Conservation (phyloP, 75 land plant species). For the Sequoiadendron giganteum region DNA sequence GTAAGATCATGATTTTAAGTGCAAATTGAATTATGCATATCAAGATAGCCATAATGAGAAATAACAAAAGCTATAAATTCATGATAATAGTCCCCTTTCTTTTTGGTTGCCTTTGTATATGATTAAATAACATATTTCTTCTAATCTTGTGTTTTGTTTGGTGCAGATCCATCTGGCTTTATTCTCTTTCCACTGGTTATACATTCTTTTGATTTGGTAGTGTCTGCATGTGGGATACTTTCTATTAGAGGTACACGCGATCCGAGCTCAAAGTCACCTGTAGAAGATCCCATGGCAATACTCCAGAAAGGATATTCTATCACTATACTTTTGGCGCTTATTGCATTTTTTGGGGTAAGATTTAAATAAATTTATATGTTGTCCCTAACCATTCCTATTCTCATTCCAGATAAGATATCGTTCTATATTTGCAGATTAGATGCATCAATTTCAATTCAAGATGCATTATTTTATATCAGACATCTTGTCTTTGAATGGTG, state of each 20-base stretch:
- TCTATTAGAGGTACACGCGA: constrained; percentile 82
- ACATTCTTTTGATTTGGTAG: constrained; percentile 95
- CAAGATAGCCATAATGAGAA: not conserved
- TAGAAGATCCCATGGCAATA: constrained; percentile 98
- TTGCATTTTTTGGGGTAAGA: constrained; percentile 89
- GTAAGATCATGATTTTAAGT: not conserved
- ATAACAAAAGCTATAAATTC: not conserved
- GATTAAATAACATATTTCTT: not conserved
- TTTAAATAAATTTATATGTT: not conserved
- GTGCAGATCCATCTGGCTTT: constrained; percentile 98
- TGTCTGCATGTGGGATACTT: constrained; percentile 90
- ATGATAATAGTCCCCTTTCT: not conserved
- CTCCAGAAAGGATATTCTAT: constrained; percentile 97
- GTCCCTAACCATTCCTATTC: not conserved
- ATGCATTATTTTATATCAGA: not conserved
- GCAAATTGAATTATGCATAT: not conserved
- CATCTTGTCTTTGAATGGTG: not conserved
- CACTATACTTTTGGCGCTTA: constrained; percentile 79
- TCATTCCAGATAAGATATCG: not conserved
- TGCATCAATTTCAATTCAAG: not conserved
- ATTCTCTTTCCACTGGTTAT: constrained; percentile 95
- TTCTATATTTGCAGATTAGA: not conserved
- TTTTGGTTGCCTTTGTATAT: not conserved
- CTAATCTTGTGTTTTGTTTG: not conserved
- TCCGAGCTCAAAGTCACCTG: constrained; percentile 40